These are phyloP conservation scores for Phytopythium montanum DNA, from an alignment of 352 stramenopile genomes.

Conservation along the genomic window DNA sequence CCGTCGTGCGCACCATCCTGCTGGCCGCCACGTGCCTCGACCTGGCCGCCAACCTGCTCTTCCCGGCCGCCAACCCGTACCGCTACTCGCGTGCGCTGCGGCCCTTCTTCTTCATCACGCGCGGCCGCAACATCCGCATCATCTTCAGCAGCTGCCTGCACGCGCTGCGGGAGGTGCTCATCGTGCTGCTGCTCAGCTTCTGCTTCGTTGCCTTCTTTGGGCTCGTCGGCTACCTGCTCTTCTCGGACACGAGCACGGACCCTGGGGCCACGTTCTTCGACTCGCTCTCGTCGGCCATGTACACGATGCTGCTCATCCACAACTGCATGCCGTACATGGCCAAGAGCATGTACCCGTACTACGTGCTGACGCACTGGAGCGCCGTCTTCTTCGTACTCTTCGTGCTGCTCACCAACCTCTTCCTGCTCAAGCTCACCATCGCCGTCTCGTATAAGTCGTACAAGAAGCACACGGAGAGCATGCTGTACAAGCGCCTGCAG, in stretches of 20 bases:
- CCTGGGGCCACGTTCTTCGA: constrained; percentile 56
- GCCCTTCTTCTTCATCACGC: constrained; percentile 79
- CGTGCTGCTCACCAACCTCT: constrained; percentile 75
- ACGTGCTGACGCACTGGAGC: constrained; percentile 73
- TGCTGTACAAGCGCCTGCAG: constrained; percentile 83
- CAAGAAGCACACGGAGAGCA: constrained; percentile 83
- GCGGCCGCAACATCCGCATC: constrained; percentile 77
- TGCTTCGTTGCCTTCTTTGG: constrained; percentile 82
- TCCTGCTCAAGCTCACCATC: constrained; percentile 83
- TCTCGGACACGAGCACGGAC: constrained; percentile 62
- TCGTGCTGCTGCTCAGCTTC: constrained; percentile 66
- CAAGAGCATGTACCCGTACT: constrained; percentile 83
- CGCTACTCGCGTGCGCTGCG: constrained; percentile 61
- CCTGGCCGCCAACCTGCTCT: constrained; percentile 39
- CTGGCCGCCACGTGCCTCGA: constrained; percentile 53
- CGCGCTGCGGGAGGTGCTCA: constrained; percentile 62
- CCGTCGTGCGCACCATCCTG: constrained; percentile 56
- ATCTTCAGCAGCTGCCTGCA: constrained; percentile 83
- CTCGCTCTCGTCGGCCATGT: constrained; percentile 67
- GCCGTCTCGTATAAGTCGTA: constrained; percentile 83
- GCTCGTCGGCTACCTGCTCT: constrained; percentile 69
- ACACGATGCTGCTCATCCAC: constrained; percentile 80
- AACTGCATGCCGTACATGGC: constrained; percentile 81
- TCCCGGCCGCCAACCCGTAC: constrained; percentile 53
- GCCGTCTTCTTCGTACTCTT: constrained; percentile 79